Conservation (phyloP, 345 rosid genomes). For the Bruguiera sexangula region DNA sequence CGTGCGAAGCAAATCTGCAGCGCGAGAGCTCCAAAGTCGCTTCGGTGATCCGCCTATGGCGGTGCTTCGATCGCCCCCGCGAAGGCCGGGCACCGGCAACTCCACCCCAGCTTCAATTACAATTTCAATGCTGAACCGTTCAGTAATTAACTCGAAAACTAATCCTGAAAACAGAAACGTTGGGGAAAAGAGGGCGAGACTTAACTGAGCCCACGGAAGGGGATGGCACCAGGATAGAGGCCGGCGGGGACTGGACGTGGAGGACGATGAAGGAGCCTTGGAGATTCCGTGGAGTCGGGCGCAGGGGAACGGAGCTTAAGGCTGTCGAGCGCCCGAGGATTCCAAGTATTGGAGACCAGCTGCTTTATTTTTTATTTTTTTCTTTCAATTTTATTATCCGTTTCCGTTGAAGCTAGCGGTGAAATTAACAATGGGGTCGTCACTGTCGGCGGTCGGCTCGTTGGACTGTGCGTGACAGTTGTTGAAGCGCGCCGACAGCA, state of each 20-base stretch:
- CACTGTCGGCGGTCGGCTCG: conserved; percentile 27
- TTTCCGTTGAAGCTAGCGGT: too few relatives aligned
- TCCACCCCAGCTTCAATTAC: conserved; percentile 53
- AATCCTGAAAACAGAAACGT: neutral
- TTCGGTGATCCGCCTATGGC: conserved; percentile 66
- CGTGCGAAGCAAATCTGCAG: conserved; percentile 33
- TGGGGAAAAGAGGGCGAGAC: neutral
- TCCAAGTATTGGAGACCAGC: too few relatives aligned
- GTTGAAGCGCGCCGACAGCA: neutral
- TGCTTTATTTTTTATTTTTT: too few relatives aligned
- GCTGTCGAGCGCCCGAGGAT: conserved; percentile 72
- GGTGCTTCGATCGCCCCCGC: conserved; percentile 76
- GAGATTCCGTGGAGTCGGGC: conserved; percentile 34
- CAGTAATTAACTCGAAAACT: neutral
- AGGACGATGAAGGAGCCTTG: conserved; percentile 55
- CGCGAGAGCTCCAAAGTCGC: conserved; percentile 61
- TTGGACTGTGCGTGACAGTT: conserved; percentile 32
- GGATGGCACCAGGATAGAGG: conserved; percentile 72
- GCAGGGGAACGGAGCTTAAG: conserved; percentile 63
- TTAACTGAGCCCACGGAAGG: conserved; percentile 90
- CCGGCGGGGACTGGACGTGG: conserved; percentile 74
- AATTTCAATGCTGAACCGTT: neutral
- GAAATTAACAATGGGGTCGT: too few relatives aligned
- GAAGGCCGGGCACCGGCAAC: conserved; percentile 63
- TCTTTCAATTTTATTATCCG: too few relatives aligned